These are phyloP conservation scores for Tagetes erecta DNA, from an alignment of 129 eudicot species.

Conservation along the genomic window DNA sequence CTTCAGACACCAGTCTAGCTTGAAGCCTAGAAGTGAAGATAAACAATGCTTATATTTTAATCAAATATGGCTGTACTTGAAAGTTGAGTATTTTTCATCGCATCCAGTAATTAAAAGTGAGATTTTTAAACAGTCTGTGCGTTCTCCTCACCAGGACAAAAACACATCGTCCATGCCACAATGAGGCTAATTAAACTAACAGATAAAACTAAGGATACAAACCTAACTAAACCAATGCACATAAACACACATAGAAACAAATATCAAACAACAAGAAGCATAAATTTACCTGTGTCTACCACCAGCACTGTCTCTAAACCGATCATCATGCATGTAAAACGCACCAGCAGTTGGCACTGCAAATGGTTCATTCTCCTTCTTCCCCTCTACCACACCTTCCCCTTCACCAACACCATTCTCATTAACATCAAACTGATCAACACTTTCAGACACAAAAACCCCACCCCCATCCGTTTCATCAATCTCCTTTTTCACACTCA, in stretches of 20 bases:
- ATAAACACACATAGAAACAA: not conserved
- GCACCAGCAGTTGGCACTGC: constrained; percentile 96
- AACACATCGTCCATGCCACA: not conserved
- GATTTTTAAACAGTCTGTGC: not conserved
- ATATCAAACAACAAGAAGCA: not conserved
- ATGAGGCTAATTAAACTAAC: constrained; percentile 1
- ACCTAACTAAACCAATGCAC: not conserved
- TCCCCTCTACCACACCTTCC: constrained; percentile 45
- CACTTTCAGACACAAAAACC: constrained; percentile 28
- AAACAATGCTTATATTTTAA: not conserved
- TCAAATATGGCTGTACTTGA: not conserved
- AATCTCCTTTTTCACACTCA: constrained; percentile 1
- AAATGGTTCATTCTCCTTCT: constrained; percentile 84
- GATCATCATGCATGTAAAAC: constrained; percentile 97
- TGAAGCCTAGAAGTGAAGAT: not conserved
- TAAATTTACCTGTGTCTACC: constrained; percentile 70
- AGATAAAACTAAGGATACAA: not conserved
- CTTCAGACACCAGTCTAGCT: not conserved
- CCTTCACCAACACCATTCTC: constrained; percentile 21
- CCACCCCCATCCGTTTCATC: constrained; percentile 33
- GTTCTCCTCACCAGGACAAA: no score
- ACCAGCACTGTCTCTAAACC: constrained; percentile 69
- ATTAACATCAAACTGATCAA: constrained; percentile 28
- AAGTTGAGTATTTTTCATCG: not conserved
- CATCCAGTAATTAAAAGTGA: constrained; percentile 8